A percentile compares a stretch with the other conserved stretches of the same genome.
Conservation (phyloP, 2,329 filamentous ascomycete genomes). For the Neofusicoccum laricinum region DNA sequence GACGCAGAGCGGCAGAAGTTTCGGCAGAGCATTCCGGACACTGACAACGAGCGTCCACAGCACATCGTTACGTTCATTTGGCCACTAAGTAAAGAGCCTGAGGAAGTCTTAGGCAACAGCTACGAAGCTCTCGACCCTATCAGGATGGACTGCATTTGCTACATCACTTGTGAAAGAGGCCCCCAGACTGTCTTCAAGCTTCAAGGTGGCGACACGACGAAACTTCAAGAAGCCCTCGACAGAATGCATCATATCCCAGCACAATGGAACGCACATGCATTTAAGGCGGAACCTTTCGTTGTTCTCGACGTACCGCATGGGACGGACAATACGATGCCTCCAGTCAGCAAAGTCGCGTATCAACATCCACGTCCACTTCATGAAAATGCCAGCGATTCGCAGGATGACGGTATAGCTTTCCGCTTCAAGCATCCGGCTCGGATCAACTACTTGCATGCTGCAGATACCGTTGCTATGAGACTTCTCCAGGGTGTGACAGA, state of each 20-base stretch:
- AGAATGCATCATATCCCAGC: conserved; percentile 25
- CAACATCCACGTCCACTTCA: neutral
- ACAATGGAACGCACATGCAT: conserved; percentile 21
- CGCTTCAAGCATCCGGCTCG: neutral
- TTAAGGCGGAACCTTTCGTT: conserved; percentile 19
- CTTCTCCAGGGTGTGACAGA: neutral
- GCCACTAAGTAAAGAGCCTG: neutral
- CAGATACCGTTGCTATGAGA: neutral
- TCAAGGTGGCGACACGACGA: conserved; percentile 17
- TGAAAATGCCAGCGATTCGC: neutral
- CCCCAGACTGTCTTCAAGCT: conserved; percentile 24
- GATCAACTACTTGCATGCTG: neutral
- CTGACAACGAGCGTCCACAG: neutral
- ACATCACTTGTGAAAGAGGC: conserved; percentile 21
- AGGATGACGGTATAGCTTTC: neutral
- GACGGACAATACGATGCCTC: neutral
- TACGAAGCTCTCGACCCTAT: conserved; percentile 29
- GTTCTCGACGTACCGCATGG: conserved; percentile 19
- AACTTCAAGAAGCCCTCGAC: conserved; percentile 24
- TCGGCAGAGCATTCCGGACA: conserved; percentile 17
- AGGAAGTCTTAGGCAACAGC: conserved; percentile 27
- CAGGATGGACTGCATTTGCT: conserved; percentile 28
- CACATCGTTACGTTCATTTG: neutral
- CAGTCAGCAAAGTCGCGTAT: neutral
- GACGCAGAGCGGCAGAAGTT: conserved; percentile 8